Conservation (phyloP, 106 monocot genomes). For the Phalaenopsis equestris region DNA sequence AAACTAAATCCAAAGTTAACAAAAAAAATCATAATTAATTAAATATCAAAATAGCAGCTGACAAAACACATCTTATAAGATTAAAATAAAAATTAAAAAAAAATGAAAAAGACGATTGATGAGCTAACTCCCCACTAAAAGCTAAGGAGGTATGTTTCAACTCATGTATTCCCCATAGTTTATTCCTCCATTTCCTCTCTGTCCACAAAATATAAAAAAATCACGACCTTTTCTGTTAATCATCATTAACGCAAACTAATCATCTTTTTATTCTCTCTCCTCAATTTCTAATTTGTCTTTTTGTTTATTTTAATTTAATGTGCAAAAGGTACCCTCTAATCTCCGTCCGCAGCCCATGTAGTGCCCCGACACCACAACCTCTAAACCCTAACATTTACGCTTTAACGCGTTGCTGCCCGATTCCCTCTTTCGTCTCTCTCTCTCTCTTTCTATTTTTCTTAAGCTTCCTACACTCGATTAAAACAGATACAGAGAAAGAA, state of each 20-base stretch:
- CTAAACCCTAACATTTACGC: slow-evolving; percentile 2
- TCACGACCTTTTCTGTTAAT: background rate
- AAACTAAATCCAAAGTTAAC: no score
- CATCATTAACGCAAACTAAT: background rate
- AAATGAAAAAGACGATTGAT: background rate
- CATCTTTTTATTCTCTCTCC: background rate
- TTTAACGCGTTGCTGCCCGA: background rate
- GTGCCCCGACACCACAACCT: background rate
- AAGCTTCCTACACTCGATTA: background rate
- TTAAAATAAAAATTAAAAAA: background rate
- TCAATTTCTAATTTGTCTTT: background rate
- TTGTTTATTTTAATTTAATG: slow-evolving; percentile 6
- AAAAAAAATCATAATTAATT: no score
- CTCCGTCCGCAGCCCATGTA: background rate
- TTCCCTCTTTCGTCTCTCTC: background rate
- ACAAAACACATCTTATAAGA: background rate
- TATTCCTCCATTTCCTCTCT: background rate
- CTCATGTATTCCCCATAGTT: background rate
- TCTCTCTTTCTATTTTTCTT: background rate
- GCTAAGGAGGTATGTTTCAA: background rate
- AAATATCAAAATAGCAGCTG: no score
- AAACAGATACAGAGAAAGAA: background rate
- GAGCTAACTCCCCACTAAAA: no score
- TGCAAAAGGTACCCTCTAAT: slow-evolving; percentile 6
- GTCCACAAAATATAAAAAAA: background rate